A percentile compares a stretch with the other conserved stretches of the same genome.
These are phyloP conservation scores for Microbotryomycetes sp. DNA, from an alignment of 1,284 basidiomycete species.

Conservation along the genomic window DNA sequence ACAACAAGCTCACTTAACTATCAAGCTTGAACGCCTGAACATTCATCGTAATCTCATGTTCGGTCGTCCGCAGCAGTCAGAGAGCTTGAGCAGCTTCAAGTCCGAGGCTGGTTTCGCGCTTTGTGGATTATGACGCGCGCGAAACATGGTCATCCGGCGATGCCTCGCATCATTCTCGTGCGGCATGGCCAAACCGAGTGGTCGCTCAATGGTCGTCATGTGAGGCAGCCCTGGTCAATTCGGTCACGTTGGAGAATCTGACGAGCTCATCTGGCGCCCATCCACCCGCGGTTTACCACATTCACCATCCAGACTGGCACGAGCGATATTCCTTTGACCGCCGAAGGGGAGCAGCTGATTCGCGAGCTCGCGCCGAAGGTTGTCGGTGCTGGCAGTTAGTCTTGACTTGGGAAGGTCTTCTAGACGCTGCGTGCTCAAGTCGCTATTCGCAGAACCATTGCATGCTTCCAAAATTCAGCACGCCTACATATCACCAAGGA, in stretches of 20 bases:
- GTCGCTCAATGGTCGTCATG: constrained; percentile 62
- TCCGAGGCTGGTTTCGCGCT: no score
- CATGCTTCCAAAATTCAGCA: constrained; percentile 71
- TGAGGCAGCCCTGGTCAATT: background rate
- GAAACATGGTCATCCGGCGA: constrained; percentile 42
- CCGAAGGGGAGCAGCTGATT: constrained; percentile 68
- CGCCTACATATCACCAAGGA: constrained; percentile 72
- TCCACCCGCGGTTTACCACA: background rate
- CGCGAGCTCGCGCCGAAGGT: constrained; percentile 56
- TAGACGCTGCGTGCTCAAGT: background rate
- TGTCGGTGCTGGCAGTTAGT: constrained; percentile 69
- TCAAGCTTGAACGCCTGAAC: no score
- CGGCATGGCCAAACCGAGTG: constrained; percentile 89
- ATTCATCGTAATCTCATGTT: no score
- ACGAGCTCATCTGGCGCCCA: background rate
- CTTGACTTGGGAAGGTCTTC: background rate
- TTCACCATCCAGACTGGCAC: constrained; percentile 60
- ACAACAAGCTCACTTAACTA: no score
- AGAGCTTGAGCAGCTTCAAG: no score
- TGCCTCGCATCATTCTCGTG: constrained; percentile 66
- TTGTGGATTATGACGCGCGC: background rate
- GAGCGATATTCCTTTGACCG: constrained; percentile 77
- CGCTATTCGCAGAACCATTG: constrained; percentile 54
- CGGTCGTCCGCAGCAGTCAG: no score
- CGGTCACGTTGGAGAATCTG: no score